phyloP scores from a whole-genome alignment of 257 asterid genomes.

The Craterostigma plantagineum region DNA sequence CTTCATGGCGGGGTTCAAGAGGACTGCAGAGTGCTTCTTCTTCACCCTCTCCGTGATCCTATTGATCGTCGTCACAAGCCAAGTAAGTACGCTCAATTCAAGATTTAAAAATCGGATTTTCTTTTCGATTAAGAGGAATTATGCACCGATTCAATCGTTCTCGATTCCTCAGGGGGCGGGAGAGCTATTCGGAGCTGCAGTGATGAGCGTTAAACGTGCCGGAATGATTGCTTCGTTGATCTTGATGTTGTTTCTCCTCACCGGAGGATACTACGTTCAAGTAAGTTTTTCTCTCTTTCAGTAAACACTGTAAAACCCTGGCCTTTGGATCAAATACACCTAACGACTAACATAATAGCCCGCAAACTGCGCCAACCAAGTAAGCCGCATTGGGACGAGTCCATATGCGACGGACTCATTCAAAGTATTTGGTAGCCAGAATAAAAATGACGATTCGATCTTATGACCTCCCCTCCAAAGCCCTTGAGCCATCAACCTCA shows the following conservation, averaged over 20 bases:
- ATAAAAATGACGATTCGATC: too few relatives aligned
- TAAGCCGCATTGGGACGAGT: too few relatives aligned
- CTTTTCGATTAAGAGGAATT: too few relatives aligned
- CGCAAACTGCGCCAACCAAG: too few relatives aligned
- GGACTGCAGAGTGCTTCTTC: constrained; percentile 56
- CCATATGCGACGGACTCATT: too few relatives aligned
- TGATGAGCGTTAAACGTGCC: constrained; percentile 69
- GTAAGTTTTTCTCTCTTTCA: constrained; percentile 14
- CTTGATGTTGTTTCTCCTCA: constrained; percentile 87
- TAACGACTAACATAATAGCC: too few relatives aligned
- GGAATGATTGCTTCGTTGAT: constrained; percentile 89
- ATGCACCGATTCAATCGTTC: background rate
- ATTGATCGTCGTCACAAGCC: constrained; percentile 65
- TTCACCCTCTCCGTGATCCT: constrained; percentile 43
- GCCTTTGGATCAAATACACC: too few relatives aligned
- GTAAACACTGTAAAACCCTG: too few relatives aligned
- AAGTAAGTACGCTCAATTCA: constrained; percentile 22
- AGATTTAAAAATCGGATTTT: too few relatives aligned
- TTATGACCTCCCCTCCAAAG: too few relatives aligned
- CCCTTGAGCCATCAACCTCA: too few relatives aligned
- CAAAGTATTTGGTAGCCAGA: too few relatives aligned
- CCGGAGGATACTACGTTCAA: constrained; percentile 97
- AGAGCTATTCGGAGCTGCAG: constrained; percentile 85
- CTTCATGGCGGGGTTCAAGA: constrained; percentile 90
- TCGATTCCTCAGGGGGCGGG: constrained; percentile 70